These are phyloP conservation scores for Podaxis sp. DNA, from an alignment of 768 basidiomycete species.

Conservation along the genomic window DNA sequence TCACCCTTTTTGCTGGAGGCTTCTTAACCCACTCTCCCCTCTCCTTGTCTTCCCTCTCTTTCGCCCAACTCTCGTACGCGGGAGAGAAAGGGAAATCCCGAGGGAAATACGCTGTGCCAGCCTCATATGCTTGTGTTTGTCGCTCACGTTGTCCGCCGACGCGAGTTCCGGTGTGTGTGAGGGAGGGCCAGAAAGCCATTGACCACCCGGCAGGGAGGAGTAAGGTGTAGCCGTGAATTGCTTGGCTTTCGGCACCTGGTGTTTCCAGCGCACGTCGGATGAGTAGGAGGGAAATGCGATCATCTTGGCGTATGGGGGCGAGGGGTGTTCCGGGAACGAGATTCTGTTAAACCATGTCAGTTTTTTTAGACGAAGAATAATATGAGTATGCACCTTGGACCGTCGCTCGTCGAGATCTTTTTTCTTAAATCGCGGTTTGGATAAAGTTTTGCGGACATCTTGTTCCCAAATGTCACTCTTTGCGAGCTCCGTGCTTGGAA, in stretches of 20 bases:
- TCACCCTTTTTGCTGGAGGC: slow-evolving; percentile 85
- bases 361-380: background rate
- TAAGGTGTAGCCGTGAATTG: slow-evolving; percentile 85
- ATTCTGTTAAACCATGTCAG: slow-evolving; percentile 42
- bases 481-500: slow-evolving; percentile 61
- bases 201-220: slow-evolving; percentile 87
- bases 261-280: slow-evolving; percentile 72
- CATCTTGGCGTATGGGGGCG: slow-evolving; percentile 67
- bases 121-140: slow-evolving; percentile 79
- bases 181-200: slow-evolving; percentile 85
- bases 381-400: slow-evolving; percentile 51
- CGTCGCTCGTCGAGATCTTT: slow-evolving; percentile 85
- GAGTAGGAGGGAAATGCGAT: slow-evolving; percentile 80
- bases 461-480: slow-evolving; percentile 77
- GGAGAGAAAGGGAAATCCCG: slow-evolving; percentile 69
- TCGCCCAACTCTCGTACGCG: slow-evolving; percentile 53
- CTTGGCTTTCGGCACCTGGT: slow-evolving; percentile 31
- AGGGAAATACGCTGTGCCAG: slow-evolving; percentile 74
- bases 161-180: slow-evolving; percentile 80
- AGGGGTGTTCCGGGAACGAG: slow-evolving; percentile 77
- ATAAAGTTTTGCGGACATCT: slow-evolving; percentile 45
- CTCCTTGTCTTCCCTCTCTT: slow-evolving; percentile 51
- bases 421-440: slow-evolving; percentile 72
- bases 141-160: slow-evolving; percentile 86
- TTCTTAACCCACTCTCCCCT: slow-evolving; percentile 69